These are phyloP conservation scores for Solanum tarapatanum DNA, from an alignment of 257 asterid species.

Conservation along the genomic window DNA sequence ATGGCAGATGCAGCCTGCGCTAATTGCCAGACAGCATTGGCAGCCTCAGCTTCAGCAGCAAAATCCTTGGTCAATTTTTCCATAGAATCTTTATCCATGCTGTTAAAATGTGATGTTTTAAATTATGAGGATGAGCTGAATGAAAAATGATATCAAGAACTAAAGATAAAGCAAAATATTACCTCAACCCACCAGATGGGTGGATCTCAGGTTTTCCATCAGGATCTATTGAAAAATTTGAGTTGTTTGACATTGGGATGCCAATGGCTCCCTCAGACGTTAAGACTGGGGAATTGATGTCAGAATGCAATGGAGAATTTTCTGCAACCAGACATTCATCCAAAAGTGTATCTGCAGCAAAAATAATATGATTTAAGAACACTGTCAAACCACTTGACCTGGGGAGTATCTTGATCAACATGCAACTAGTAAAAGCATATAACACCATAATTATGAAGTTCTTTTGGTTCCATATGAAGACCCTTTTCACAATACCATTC, in stretches of 20 bases:
- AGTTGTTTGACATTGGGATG: constrained; percentile 41
- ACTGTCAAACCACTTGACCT: not conserved
- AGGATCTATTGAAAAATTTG: constrained; percentile 10
- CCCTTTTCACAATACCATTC: not conserved
- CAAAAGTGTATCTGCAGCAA: constrained; percentile 57
- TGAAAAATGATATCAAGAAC: constrained; percentile 1
- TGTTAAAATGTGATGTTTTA: constrained; percentile 14
- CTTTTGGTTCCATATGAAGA: not conserved
- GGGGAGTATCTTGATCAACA: not conserved
- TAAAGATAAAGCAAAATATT: constrained; percentile 8
- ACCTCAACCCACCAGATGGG: constrained; percentile 55
- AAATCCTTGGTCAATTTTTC: constrained; percentile 90
- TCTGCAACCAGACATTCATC: constrained; percentile 90
- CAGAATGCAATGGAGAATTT: constrained; percentile 69
- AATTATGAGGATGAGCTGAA: not conserved
- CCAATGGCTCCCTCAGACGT: constrained; percentile 42
- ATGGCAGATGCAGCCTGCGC: constrained; percentile 67
- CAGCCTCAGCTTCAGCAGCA: constrained; percentile 98
- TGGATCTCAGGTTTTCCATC: constrained; percentile 50
- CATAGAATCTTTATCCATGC: constrained; percentile 73
- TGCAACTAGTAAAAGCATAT: not conserved
- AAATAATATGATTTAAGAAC: not conserved
- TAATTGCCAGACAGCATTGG: constrained; percentile 90
- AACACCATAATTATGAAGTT: not conserved
- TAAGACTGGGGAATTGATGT: constrained; percentile 29